Evolutionary conservation across 371 early-diverging fungal genomes (phyloP), one percentile per base, ranked within the genome.

Genomic region (Mucor mucedo): DNA sequence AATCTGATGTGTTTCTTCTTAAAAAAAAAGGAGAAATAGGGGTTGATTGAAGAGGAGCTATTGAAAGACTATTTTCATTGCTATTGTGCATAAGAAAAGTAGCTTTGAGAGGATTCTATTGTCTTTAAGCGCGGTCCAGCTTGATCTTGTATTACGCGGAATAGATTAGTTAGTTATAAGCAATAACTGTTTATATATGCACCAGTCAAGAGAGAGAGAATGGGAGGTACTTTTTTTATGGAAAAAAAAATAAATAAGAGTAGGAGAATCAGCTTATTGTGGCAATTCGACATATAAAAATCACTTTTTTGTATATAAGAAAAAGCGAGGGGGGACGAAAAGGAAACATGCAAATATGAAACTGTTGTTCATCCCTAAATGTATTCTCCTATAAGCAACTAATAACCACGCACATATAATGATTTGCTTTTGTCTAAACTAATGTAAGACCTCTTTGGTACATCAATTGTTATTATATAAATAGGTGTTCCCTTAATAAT

Each of bases 351-450:
- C 8, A 21, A 44, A 47, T 21, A 21, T 16, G 47, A 21, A 8
- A 8, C 21, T 47, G n/a, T 47, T 47, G 47, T 47, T 47, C 47
- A 47, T 47, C 47, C 47, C 47, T 47, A n/a, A 47, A 47, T 47
- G n/a, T 28, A 47, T 35, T 47, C 47, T 47, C 47, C 47, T 47
- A 47, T 47, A 47, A 21, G 35, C 35, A 35, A 16, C 27, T 21
- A 47, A 21, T 21, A 21, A 47, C 47, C 21, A 47, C 47, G 47
- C 47, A 47, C 47, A 47, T 47, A 47, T 47, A 45, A 45, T 21
- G 16, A 1, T 47, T 21, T 21, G 16, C 9, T 47, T 21, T 21
- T 21, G 27, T 21, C n/a, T 47, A 21, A 21, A 4, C 16, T 16
- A 14, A 0, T 21, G 21, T 47, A 35, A 6, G 8, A 27, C 7